These are phyloP conservation scores for Pseudopyricularia javanii DNA, from an alignment of 2,329 filamentous ascomycete species.

Conservation along the genomic window DNA sequence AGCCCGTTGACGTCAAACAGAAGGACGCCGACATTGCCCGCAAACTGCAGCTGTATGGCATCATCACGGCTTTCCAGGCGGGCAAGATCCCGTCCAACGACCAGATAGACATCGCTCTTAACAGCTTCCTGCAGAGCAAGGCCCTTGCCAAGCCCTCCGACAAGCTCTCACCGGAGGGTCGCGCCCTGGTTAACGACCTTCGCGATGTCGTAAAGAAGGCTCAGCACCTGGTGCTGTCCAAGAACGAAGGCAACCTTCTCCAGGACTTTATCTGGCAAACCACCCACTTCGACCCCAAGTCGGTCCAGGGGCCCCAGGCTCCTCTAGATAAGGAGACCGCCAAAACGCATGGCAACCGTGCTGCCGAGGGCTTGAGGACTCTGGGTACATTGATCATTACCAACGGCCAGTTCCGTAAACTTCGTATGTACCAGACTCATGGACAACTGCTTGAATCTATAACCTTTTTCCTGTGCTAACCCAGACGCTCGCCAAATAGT, in stretches of 20 bases:
- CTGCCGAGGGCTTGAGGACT: constrained; percentile 73
- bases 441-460: background rate
- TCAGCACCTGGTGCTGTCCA: constrained; percentile 74
- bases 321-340: constrained; percentile 66
- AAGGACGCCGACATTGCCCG: constrained; percentile 83
- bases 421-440: constrained; percentile 46
- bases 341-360: constrained; percentile 72
- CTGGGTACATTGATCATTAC: constrained; percentile 83
- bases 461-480: constrained; percentile 5
- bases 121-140: constrained; percentile 68
- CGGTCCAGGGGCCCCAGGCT: constrained; percentile 47
- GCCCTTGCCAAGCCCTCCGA: constrained; percentile 57
- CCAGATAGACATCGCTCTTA: constrained; percentile 89
- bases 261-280: constrained; percentile 98
- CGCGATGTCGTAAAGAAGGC: constrained; percentile 71
- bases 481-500: constrained; percentile 26
- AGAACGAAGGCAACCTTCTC: constrained; percentile 88
- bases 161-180: constrained; percentile 74
- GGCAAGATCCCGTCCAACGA: constrained; percentile 93
- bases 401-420: constrained; percentile 91
- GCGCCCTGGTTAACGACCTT: constrained; percentile 64
- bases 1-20: constrained; percentile 57
- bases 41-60: constrained; percentile 93
- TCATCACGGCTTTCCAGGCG: constrained; percentile 69
- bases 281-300: constrained; percentile 55